Conservation (phyloP, 2,329 filamentous ascomycete genomes). For the Graphilbum sp. region DNA sequence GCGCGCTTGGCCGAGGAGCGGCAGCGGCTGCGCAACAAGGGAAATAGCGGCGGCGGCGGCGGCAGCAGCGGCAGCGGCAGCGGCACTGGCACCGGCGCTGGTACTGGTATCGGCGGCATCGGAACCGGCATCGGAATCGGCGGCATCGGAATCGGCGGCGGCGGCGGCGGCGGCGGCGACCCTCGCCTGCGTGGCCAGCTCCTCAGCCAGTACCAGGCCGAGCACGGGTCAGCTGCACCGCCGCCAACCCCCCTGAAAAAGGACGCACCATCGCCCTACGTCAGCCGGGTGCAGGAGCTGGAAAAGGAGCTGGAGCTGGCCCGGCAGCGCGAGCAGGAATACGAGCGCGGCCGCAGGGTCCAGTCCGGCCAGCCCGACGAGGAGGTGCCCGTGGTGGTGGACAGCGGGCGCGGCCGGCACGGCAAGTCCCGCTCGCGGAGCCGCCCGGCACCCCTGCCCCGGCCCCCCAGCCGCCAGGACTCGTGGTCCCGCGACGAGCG, state of each 20-base stretch:
- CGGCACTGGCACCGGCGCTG: too few species aligned
- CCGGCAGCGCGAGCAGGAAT: conserved; percentile 45
- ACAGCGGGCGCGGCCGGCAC: conserved; percentile 20
- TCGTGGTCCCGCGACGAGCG: conserved; percentile 50
- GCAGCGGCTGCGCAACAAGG: conserved; percentile 38
- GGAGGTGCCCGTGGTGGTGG: conserved; percentile 4
- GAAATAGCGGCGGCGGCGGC: conserved; percentile 30
- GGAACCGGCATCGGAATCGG: conserved; percentile 32
- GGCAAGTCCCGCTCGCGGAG: conserved; percentile 7
- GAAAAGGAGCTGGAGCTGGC: conserved; percentile 54
- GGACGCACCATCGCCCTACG: conserved; percentile 27
- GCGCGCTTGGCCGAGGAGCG: conserved; percentile 51
- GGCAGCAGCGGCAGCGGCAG: conserved; percentile 29
- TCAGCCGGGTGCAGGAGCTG: conserved; percentile 58
- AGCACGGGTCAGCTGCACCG: conserved; percentile 27
- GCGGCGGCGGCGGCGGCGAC: conserved; percentile 25
- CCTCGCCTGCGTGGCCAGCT: conserved; percentile 64
- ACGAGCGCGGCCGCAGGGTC: conserved; percentile 39
- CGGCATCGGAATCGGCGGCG: conserved; percentile 29
- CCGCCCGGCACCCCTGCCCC: conserved; percentile 7
- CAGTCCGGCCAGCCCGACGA: conserved; percentile 26
- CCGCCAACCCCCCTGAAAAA: conserved; percentile 4
- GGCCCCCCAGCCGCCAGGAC: conserved; percentile 31
- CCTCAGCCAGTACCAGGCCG: conserved; percentile 70
- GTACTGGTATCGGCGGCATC: too few species aligned